Base-by-base conservation (phyloP, 495 filamentous ascomycete species). In the Aspergillus olivimuriae region DNA sequence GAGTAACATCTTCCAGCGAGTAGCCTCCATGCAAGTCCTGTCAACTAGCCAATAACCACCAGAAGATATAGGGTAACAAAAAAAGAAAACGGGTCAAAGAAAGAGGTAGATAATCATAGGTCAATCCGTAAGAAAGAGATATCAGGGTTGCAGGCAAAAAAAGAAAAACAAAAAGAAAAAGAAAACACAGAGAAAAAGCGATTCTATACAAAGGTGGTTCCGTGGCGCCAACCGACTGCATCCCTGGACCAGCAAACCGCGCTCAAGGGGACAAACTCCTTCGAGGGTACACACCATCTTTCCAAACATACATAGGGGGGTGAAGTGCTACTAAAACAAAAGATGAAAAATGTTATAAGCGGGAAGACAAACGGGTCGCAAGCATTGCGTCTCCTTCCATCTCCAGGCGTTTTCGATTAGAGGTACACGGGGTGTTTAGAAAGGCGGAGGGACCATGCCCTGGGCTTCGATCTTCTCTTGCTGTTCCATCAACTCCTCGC, bases 401-500 rank as follows among this genome's bases (percentile, higher is more conserved):
- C 14, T 4, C 23, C 28, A 31, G 17, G 34, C 36, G 44, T 35
- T 34, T 24, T 10, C 33, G 33, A 48, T 51, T 51, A 51, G 20
- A 36, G 18, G 12, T 41, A 22, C 34, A 24, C n/a, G 21, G 34
- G 41, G 47, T 41, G 51, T 51, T 63, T 77, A 80, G 66, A 80
- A 78, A 32, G 76, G 76, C 46, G 71, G 70, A 48, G 69, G 69
- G 21, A 68, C 55, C 52, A 75, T 64, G 55, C 56, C 61, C 47
- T 71, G 58, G 28, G 66, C 55, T 18, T 71, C 72, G 39, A 72
- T 65, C 62, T 72, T 75, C 63, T 96, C 89, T 70, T 94, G 85
- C 66, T 89, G 84, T 62, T 91, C 87, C 75, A 95, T 88, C 57
- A 97, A 69, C 54, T 95, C 91, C 58, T 96, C 89, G 37, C 80